A percentile compares a stretch with the other conserved stretches of the same genome.
Conservation (phyloP, 2,329 filamentous ascomycete genomes). For the Colletotrichum sansevieriae region DNA sequence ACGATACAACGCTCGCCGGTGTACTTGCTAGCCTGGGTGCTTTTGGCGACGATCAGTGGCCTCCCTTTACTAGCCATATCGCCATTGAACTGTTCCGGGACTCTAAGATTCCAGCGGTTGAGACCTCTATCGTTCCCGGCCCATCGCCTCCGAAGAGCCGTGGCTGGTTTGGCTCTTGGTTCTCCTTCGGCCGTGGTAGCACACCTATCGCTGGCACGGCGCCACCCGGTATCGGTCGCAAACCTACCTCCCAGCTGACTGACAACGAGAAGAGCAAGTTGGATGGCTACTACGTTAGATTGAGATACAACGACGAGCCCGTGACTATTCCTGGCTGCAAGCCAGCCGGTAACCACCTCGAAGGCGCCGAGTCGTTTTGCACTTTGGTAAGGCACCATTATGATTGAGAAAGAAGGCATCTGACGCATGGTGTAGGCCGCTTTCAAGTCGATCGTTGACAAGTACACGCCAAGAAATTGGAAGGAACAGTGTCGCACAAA, state of each 20-base stretch:
- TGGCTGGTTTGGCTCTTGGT: conserved; percentile 52
- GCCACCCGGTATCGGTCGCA: conserved; percentile 69
- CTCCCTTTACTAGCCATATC: conserved; percentile 92
- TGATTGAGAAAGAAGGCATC: neutral
- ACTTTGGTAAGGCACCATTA: conserved; percentile 73
- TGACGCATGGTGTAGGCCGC: conserved; percentile 68
- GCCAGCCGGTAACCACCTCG: conserved; percentile 81
- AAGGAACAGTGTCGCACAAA: conserved; percentile 65
- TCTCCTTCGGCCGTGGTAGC: conserved; percentile 44
- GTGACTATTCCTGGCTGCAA: conserved; percentile 87
- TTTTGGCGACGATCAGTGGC: conserved; percentile 82
- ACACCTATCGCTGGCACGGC: conserved; percentile 48
- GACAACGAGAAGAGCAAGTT: conserved; percentile 66
- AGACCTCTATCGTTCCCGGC: conserved; percentile 42
- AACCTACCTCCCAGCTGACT: conserved; percentile 67
- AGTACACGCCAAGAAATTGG: conserved; percentile 88
- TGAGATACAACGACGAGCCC: conserved; percentile 90
- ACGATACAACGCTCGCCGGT: conserved; percentile 92
- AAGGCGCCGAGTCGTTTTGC: conserved; percentile 90
- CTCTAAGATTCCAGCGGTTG: conserved; percentile 45
- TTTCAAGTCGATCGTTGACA: conserved; percentile 93
- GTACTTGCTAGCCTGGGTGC: conserved; percentile 83
- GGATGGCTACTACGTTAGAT: conserved; percentile 85
- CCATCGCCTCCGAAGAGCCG: conserved; percentile 41
- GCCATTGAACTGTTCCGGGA: conserved; percentile 89